Conservation (phyloP, 2,329 filamentous ascomycete genomes). For the Aureobasidium mangrovei region DNA sequence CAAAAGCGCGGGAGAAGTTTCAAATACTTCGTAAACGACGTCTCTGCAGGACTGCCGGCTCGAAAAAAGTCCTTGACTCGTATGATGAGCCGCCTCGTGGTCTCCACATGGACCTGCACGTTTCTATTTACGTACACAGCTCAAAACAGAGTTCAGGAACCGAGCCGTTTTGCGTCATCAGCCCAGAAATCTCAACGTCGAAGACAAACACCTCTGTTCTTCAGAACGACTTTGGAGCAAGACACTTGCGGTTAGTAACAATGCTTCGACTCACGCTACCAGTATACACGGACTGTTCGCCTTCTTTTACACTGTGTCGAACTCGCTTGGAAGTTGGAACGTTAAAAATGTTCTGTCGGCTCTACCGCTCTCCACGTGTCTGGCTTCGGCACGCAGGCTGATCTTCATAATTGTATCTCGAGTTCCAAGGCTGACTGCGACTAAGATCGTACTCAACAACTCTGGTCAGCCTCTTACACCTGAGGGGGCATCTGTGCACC, state of each 20-base stretch:
- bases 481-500: too few relatives aligned
- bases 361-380: not conserved
- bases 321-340: too few relatives aligned
- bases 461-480: not conserved
- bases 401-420: not conserved
- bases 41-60: too few relatives aligned
- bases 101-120: not conserved
- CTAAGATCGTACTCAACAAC: not conserved
- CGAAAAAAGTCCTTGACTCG: not conserved
- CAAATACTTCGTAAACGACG: too few relatives aligned
- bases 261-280: too few relatives aligned
- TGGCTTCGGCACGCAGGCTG: not conserved
- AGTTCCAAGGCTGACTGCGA: not conserved
- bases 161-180: not conserved
- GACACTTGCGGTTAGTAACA: too few relatives aligned
- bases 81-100: not conserved
- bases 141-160: not conserved
- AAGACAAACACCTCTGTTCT: not conserved
- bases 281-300: too few relatives aligned
- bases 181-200: not conserved
- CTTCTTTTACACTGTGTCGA: too few relatives aligned
- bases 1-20: too few relatives aligned
- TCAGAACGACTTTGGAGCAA: too few relatives aligned
- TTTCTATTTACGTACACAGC: not conserved
- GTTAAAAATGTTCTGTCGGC: not conserved